Conservation (phyloP, 2,329 filamentous ascomycete species). For the Meredithiella fracta region DNA sequence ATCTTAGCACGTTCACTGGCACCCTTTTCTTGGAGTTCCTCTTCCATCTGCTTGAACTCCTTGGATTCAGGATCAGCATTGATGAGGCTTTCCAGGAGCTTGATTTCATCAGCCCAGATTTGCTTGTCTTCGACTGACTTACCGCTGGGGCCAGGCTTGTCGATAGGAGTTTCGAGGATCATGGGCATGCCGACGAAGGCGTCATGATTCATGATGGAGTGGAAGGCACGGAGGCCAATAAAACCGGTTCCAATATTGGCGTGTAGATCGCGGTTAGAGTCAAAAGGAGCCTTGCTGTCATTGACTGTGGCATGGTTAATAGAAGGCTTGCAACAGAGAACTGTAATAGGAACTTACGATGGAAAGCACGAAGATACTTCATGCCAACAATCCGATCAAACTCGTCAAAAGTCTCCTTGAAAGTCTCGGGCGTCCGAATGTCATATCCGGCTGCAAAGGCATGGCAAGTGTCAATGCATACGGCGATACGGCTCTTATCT, state of each 20-base stretch:
- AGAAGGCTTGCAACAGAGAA: not conserved
- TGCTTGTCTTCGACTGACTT: slow-evolving; percentile 59
- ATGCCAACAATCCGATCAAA: slow-evolving; percentile 68
- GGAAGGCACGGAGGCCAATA: slow-evolving; percentile 76
- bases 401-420: slow-evolving; percentile 52
- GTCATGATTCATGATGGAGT: slow-evolving; percentile 72
- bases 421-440: slow-evolving; percentile 56
- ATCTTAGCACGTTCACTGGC: slow-evolving; percentile 55
- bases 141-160: slow-evolving; percentile 47
- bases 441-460: slow-evolving; percentile 91
- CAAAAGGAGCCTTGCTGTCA: slow-evolving; percentile 81
- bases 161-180: slow-evolving; percentile 92
- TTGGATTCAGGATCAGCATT: slow-evolving; percentile 64
- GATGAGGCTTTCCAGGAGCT: slow-evolving; percentile 74
- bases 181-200: slow-evolving; percentile 67
- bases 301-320: slow-evolving; percentile 42
- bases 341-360: slow-evolving; percentile 28
- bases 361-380: slow-evolving; percentile 67
- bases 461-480: slow-evolving; percentile 95
- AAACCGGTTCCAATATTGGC: slow-evolving; percentile 95
- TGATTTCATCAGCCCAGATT: slow-evolving; percentile 89
- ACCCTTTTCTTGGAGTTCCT: slow-evolving; percentile 50
- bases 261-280: slow-evolving; percentile 72
- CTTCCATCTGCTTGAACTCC: slow-evolving; percentile 52
- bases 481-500: slow-evolving; percentile 70